phyloP scores from a whole-genome alignment of 2,329 filamentous ascomycete genomes.

The Epichloe sibirici region DNA sequence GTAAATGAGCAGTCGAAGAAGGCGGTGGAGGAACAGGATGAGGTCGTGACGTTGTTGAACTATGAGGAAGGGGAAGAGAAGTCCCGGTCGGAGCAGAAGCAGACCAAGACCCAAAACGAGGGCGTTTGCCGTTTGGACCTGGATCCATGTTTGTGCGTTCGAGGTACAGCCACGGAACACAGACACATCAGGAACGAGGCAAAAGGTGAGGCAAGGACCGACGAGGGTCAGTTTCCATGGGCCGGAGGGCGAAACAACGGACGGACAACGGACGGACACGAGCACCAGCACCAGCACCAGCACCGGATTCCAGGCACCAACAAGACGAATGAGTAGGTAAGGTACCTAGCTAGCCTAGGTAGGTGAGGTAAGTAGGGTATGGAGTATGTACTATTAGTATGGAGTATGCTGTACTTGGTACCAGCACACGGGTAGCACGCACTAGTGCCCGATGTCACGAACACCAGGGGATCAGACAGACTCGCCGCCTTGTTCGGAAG shows the following conservation, averaged over 20 bases:
- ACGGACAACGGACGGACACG: not conserved
- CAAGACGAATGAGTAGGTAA: not conserved
- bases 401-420: not conserved
- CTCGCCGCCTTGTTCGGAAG: not conserved
- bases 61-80: slow-evolving; percentile 34
- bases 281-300: too few relatives aligned
- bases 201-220: slow-evolving; percentile 24
- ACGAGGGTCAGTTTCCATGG: slow-evolving; percentile 20
- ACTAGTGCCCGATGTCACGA: not conserved
- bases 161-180: slow-evolving; percentile 21
- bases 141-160: slow-evolving; percentile 44
- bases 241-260: slow-evolving; percentile 11
- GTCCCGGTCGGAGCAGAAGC: slow-evolving; percentile 34
- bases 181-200: slow-evolving; percentile 24
- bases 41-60: slow-evolving; percentile 16
- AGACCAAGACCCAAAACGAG: slow-evolving; percentile 40
- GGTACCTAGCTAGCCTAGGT: not conserved
- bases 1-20: slow-evolving; percentile 11
- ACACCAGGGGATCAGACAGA: not conserved
- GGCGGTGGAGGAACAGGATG: slow-evolving; percentile 10
- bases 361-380: not conserved
- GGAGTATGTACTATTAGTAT: too few relatives aligned
- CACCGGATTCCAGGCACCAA: too few relatives aligned
- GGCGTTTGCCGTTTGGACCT: slow-evolving; percentile 46
- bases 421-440: not conserved